phyloP scores from a whole-genome alignment of 2,329 filamentous ascomycete species.

The Pseudogymnoascus sp. region DNA sequence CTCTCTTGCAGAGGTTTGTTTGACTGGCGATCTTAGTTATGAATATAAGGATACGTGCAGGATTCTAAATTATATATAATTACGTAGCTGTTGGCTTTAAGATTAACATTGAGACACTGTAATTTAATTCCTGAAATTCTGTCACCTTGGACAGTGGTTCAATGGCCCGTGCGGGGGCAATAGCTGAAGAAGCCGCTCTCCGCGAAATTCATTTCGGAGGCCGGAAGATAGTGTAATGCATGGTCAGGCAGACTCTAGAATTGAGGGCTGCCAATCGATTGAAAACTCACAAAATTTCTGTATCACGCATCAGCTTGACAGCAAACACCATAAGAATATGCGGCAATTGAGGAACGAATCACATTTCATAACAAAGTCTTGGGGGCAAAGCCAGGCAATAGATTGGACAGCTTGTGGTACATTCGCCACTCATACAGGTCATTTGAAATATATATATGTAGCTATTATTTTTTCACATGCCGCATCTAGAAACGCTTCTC shows the following conservation, averaged over 20 bases:
- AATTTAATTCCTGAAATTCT: constrained; percentile 9
- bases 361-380: neutral
- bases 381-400: neutral
- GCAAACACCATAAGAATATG: neutral
- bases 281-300: neutral
- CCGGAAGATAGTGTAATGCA: neutral
- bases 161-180: neutral
- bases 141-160: neutral
- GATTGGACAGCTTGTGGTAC: neutral
- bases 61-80: constrained; percentile 2
- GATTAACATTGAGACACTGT: constrained; percentile 7
- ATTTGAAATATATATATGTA: constrained; percentile 7
- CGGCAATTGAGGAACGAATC: neutral
- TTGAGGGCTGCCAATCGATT: neutral
- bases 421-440: constrained; percentile 5
- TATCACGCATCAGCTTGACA: neutral
- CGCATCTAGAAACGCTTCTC: constrained; percentile 59
- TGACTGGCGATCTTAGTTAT: neutral
- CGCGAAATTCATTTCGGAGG: constrained; percentile 5
- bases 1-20: neutral
- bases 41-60: neutral
- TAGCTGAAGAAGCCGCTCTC: constrained; percentile 1
- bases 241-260: neutral
- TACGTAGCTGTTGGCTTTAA: neutral
- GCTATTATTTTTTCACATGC: constrained; percentile 25